Percentiles rank a stretch among this genome's conserved stretches.
phyloP scores from a whole-genome alignment of 75 land plant genomes.

The Cunninghamia lanceolata region DNA sequence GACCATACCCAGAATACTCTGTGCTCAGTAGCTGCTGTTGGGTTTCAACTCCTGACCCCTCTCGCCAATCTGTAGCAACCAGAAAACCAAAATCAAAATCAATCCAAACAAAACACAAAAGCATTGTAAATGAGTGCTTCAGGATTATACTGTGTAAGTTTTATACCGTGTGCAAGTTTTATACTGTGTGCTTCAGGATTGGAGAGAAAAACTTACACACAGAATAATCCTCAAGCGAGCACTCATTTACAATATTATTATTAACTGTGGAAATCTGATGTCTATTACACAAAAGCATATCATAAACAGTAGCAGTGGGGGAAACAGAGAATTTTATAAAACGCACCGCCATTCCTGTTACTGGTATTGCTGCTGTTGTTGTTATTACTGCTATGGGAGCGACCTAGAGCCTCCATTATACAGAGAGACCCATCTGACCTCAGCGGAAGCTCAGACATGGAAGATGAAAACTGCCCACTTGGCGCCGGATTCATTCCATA shows the following conservation, averaged over 20 bases:
- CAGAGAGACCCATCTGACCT: constrained; percentile 86
- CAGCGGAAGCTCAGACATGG: constrained; percentile 50
- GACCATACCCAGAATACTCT: constrained; percentile 5
- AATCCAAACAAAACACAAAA: not conserved
- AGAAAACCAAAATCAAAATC: not conserved
- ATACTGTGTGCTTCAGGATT: no score
- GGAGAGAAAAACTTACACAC: no score
- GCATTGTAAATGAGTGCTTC: no score
- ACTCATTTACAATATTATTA: no score
- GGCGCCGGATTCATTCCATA: constrained; percentile 26
- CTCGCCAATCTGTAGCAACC: not conserved
- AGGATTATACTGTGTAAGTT: no score
- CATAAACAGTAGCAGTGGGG: not conserved
- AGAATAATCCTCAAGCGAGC: no score
- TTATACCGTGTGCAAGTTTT: no score
- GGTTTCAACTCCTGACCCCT: not conserved
- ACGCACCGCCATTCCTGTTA: not conserved
- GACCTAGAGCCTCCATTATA: constrained; percentile 62
- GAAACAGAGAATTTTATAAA: not conserved
- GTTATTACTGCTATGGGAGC: constrained; percentile 35
- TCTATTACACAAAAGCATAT: no score
- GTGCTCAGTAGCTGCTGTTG: not conserved
- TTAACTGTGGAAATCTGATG: no score
- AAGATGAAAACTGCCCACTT: constrained; percentile 30
- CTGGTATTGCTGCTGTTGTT: not conserved